Base-by-base conservation (phyloP, 148 eudicot species). In the Oxyria digyna region DNA sequence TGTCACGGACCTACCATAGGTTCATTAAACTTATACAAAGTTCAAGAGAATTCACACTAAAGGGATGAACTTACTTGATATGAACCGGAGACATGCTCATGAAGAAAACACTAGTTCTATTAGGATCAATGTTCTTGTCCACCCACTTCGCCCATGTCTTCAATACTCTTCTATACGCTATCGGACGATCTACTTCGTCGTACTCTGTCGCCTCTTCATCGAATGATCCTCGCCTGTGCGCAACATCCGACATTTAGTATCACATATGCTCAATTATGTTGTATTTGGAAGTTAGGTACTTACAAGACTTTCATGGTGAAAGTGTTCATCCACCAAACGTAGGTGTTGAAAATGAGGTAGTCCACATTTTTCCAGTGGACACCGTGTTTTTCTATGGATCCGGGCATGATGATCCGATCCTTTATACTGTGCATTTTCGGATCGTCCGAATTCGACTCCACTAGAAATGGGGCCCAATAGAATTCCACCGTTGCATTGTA, bases 61-160 rank as follows among this genome's bases (percentile, higher is more conserved):
- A n/a, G n/a, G 18, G 64, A 57, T 3, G 35, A 10, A 49, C 27
- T 69, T 89, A 92, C 98, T 93, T 93, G 83, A 93, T 93, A 74
- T 93, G 98, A 73, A 93, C 91, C 43, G 98, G 98, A 55, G 98
- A 94, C 97, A 88, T 94, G 92, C 89, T 94, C 74, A 74, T 81
- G 87, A 90, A 94, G 74, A 90, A 94, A 12, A 94, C 86, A 4
- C 64, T 71, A 40, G 96, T 86, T 6, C 75, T 87, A 72, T 90
- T 88, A n/a, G 92, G 86, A 78, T 94, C 75, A 13, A 94, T 72
- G 72, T 90, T 83, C 40, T 81, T 67, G n/a, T 94, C 89, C 1
- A 94, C 96, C 98, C 97, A 94, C 31, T 81, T 69, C 0, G 98
- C 79, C 98, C 98, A 94, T 43, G 95, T 94, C 49, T 62, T 86